Percentiles rank a stretch among this genome's conserved stretches.
These are phyloP conservation scores for Cyclotella choctawhatcheeana DNA, from an alignment of 108 stramenopile species.

Conservation along the genomic window DNA sequence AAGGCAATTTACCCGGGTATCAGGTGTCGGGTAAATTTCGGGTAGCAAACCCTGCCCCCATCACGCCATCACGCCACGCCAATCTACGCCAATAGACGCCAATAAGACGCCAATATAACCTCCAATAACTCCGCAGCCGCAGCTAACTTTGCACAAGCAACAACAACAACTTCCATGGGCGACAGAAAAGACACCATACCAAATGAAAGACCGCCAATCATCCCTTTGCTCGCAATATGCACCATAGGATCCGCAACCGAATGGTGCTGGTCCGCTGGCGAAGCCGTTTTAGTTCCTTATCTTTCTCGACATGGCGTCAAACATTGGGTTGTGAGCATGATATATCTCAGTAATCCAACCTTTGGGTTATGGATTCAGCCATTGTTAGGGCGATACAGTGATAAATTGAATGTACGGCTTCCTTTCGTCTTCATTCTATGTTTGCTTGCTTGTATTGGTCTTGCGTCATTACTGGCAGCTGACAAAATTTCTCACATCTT, in stretches of 20 bases:
- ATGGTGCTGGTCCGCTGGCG: constrained; percentile 29
- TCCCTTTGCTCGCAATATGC: constrained; percentile 17
- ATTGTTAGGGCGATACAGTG: constrained; percentile 2
- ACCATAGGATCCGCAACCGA: constrained; percentile 19
- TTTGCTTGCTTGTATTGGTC: not conserved
- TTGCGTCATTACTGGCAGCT: not conserved
- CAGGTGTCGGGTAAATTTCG: too few species aligned
- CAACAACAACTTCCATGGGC: too few species aligned
- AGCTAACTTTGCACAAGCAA: too few species aligned
- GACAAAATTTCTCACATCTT: not conserved
- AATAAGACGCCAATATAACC: too few species aligned
- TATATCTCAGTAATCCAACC: constrained; percentile 23
- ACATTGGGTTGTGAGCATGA: constrained; percentile 21
- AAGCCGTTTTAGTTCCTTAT: constrained; percentile 24
- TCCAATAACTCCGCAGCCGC: too few species aligned
- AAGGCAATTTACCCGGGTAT: too few species aligned
- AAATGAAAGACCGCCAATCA: not conserved
- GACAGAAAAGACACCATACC: too few species aligned
- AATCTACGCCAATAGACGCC: too few species aligned
- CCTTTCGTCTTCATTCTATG: constrained; percentile 2
- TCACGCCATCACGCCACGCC: too few species aligned
- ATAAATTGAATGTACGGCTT: constrained; percentile 10
- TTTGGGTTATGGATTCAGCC: constrained; percentile 24
- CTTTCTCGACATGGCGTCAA: constrained; percentile 3
- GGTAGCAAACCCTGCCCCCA: too few species aligned